Base-by-base conservation (phyloP, 2,329 filamentous ascomycete genomes). In the Sporothrix mexicana region DNA sequence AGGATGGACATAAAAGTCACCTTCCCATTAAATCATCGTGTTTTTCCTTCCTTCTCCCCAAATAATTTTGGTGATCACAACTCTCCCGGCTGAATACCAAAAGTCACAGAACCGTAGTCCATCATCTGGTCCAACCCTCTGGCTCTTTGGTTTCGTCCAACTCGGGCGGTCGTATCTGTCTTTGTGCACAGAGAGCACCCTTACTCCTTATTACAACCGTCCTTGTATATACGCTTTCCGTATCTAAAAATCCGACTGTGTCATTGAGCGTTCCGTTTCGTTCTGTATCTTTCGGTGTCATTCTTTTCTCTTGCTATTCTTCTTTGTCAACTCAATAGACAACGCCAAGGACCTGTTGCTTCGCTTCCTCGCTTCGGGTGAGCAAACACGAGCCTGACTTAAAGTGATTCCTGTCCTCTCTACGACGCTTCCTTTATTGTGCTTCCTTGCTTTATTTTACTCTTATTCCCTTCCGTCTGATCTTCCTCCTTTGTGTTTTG, bases 371-470 rank as follows among this genome's bases (percentile, higher is more conserved):
- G 30, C 30, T 25, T 51, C 23, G 13, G 64, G 47, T 51, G 64
- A 67, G 64, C 64, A 67, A 36, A 67, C 64, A 67, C 45, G 23
- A 47, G 45, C 45, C 25, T n/a, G 61, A 45, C 64, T 67, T 67
- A 36, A 51, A 49, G n/a, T 23, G 13, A 23, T 66, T 47, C 10
- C 17, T 8, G 15, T 17, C 8, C 61, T 47, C n/a, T 66, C n/a
- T 66, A 7, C 25, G 7, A 43, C 36, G 59, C 59, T 12, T 47
- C 8, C 41, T 7, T 8, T 64, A n/a, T 13, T n/a, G 15, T n/a
- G 17, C 41, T 45, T 10, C 23, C 13, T 49, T 23, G 3, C 20
- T 15, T 47, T 43, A 8, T 4, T 45, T 64, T 17, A 15, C 45
- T 30, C 41, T 25, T 13, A 10, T 45, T 36, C 20, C 25, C 23